phyloP scores from a whole-genome alignment of 208 protist species.

The Trypanosoma congolense region DNA sequence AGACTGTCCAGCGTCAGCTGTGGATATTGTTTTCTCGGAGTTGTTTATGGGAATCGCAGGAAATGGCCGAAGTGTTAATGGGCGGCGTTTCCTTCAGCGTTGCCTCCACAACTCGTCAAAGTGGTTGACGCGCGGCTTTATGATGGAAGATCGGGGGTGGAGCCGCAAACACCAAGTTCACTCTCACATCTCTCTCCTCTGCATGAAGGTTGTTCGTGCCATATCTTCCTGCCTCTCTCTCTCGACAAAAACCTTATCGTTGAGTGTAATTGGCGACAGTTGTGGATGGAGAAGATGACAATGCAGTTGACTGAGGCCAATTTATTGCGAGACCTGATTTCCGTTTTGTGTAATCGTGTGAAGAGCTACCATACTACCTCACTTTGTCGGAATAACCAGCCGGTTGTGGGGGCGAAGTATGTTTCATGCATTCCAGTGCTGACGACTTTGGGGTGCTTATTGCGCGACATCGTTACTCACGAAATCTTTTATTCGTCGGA shows the following conservation, averaged over 20 bases:
- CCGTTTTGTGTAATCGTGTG: neutral
- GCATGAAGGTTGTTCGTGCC: conserved; percentile 19
- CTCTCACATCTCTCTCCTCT: conserved; percentile 20
- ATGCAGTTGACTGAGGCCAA: conserved; percentile 16
- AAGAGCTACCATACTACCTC: neutral
- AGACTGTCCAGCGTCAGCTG: conserved; percentile 1
- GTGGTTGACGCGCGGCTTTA: conserved; percentile 3
- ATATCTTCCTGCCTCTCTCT: conserved; percentile 20
- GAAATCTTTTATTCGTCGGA: conserved; percentile 17
- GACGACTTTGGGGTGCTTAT: conserved; percentile 14
- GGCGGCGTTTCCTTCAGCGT: conserved; percentile 18
- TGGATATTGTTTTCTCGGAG: conserved; percentile 17
- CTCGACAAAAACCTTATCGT: conserved; percentile 17
- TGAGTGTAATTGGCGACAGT: conserved; percentile 1
- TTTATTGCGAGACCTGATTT: conserved; percentile 8
- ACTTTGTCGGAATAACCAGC: neutral
- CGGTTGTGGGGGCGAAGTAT: neutral
- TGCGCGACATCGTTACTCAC: conserved; percentile 23
- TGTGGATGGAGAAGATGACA: conserved; percentile 25
- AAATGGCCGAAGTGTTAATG: conserved; percentile 13
- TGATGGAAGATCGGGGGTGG: neutral
- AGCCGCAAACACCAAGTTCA: neutral
- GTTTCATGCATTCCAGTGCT: conserved; percentile 9
- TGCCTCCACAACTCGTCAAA: conserved; percentile 25
- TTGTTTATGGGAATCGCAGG: conserved; percentile 19